A percentile compares a stretch with the other conserved stretches of the same genome.
These are phyloP conservation scores for Hymenoscyphus linearis DNA, from an alignment of 2,329 filamentous ascomycete species.

Conservation along the genomic window DNA sequence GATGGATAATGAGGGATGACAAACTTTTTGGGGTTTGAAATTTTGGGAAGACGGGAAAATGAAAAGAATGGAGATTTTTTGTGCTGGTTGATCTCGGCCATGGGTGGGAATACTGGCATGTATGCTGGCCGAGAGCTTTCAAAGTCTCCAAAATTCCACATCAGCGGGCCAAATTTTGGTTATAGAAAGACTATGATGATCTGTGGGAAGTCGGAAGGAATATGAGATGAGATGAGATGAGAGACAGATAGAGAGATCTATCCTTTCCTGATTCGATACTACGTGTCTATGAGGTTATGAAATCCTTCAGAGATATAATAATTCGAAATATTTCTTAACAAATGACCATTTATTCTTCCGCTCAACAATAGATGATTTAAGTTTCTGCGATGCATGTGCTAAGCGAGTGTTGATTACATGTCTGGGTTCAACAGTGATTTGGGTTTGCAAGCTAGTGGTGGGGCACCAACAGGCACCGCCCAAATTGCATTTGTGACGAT, in stretches of 20 bases:
- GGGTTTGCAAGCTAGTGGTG: too few species aligned
- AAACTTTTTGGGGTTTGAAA: not conserved
- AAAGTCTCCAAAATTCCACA: not conserved
- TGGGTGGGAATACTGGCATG: not conserved
- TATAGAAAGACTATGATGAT: not conserved
- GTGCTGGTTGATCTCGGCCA: not conserved
- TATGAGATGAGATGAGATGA: not conserved
- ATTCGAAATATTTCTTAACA: not conserved
- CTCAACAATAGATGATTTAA: too few species aligned
- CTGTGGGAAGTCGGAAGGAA: not conserved
- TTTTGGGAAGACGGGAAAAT: not conserved
- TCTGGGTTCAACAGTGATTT: too few species aligned
- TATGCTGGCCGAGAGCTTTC: not conserved
- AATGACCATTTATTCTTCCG: too few species aligned
- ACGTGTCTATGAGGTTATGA: slow-evolving; percentile 14
- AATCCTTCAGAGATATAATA: slow-evolving; percentile 11
- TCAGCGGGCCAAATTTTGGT: not conserved
- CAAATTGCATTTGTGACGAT: too few species aligned
- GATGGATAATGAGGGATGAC: slow-evolving; percentile 3
- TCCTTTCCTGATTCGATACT: not conserved
- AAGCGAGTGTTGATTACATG: too few species aligned
- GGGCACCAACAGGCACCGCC: too few species aligned
- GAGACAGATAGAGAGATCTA: not conserved
- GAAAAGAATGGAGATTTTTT: too few species aligned
- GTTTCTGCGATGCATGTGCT: too few species aligned